Evolutionary conservation across 2,329 filamentous ascomycete species (phyloP).

Genomic region (Colletotrichum sp.): DNA sequence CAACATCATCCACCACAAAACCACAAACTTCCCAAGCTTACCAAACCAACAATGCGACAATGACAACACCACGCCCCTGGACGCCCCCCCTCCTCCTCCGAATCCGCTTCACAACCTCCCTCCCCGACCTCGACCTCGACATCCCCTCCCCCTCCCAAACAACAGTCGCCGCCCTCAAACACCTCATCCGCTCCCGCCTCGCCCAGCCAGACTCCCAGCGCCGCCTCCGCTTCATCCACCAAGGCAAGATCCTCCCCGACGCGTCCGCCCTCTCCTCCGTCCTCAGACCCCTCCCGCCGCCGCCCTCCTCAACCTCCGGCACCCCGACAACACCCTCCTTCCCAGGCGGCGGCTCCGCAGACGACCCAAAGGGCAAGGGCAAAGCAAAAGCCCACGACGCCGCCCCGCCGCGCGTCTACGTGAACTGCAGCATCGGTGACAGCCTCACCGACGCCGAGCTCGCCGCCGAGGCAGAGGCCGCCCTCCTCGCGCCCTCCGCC

Average conservation of each 20-base stretch:
- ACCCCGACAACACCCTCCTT: conserved; percentile 46
- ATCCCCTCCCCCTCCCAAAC: conserved; percentile 72
- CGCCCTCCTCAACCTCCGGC: conserved; percentile 48
- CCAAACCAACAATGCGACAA: neutral
- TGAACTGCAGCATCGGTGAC: conserved; percentile 92
- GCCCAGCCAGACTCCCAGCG: conserved; percentile 65
- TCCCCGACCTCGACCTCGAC: conserved; percentile 83
- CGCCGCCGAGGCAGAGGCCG: conserved; percentile 63
- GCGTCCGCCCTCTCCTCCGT: conserved; percentile 69
- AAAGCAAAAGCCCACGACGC: conserved; percentile 65
- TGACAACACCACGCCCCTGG: conserved; percentile 17
- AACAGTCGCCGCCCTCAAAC: conserved; percentile 80
- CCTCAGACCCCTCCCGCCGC: conserved; percentile 67
- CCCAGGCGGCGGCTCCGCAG: neutral
- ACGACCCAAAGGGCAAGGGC: conserved; percentile 60
- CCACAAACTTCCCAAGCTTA: neutral
- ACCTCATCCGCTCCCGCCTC: conserved; percentile 77
- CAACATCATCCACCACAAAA: neutral
- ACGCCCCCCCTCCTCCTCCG: conserved; percentile 71
- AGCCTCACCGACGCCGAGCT: conserved; percentile 73
- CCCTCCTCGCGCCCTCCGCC: conserved; percentile 30
- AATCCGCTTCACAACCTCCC: conserved; percentile 86
- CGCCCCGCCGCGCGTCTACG: conserved; percentile 68
- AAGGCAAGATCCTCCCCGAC: conserved; percentile 86
- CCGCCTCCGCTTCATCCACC: conserved; percentile 87